Base-by-base conservation (phyloP, 768 basidiomycete species). In the Mycena haematopus region DNA sequence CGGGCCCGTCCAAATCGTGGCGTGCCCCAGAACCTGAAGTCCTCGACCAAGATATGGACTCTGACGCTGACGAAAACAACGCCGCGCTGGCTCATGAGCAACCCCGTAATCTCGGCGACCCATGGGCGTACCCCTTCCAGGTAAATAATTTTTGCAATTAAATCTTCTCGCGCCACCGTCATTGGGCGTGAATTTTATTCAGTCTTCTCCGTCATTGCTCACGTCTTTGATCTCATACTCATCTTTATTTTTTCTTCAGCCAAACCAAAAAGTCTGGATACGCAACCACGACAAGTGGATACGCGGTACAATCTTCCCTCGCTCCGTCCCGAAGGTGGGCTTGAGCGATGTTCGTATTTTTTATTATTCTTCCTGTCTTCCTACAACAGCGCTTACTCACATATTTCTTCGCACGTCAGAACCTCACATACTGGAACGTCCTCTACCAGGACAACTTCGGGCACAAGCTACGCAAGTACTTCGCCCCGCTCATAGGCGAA, bases 401-500 rank as follows among this genome's bases (percentile, higher is more conserved):
- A 22, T 45, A 14, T 45, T 45, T 45, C 22, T 64, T 6, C 27
- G 21, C 25, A 6, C 15, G 29, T 6, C 33, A 67, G 66, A 64
- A 51, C 27, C 50, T 58, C 35, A 42, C 55, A 47, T 44, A 56
- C 68, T 87, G 83, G 75, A 77, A 44, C 24, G 71, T 86, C 22
- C 85, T 80, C 65, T 89, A 84, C 72, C 81, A 81, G 17, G 86
- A 84, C 33, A 71, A 80, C 51, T 87, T 83, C 60, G 74, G 78
- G 50, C 73, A 70, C 58, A 80, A 79, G 57, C 70, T 85, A 33
- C 82, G 87, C 35, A 86, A 84, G 70, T 86, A 84, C 70, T 84
- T 86, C 69, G 81, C 87, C 2, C 87, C 88, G 7, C 74, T 86
- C 52, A 84, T 88, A 56, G 88, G 87, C 19, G 86, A 88, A 63